Conservation (phyloP, 2,329 filamentous ascomycete genomes). For the Fusarium setosum region DNA sequence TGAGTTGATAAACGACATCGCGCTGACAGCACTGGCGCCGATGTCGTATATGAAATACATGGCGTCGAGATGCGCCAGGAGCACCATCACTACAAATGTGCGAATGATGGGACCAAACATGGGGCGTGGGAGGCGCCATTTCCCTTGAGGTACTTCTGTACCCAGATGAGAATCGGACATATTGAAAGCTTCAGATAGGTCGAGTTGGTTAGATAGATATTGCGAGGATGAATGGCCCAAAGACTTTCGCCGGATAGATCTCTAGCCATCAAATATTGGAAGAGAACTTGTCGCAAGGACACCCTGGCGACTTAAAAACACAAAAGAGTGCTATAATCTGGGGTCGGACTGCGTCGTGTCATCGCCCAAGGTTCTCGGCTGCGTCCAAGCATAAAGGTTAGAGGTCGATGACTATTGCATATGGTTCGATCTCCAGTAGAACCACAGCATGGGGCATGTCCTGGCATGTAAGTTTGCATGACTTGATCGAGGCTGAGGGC, state of each 20-base stretch:
- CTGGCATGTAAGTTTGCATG: too few species aligned
- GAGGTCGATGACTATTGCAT: too few species aligned
- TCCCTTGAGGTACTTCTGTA: not conserved
- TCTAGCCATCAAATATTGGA: not conserved
- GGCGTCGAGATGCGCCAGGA: conserved; percentile 15
- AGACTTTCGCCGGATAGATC: not conserved
- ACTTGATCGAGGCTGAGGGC: too few species aligned
- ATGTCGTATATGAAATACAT: conserved; percentile 17
- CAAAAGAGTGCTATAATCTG: not conserved
- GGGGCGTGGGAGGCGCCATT: conserved; percentile 18
- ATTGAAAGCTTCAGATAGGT: not conserved
- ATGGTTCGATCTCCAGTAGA: too few species aligned
- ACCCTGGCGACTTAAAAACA: not conserved
- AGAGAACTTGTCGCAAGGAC: not conserved
- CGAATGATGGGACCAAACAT: conserved; percentile 10
- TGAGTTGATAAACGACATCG: not conserved
- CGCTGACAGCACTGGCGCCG: not conserved
- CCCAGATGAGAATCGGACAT: too few species aligned
- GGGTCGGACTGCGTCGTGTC: not conserved
- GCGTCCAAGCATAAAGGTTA: not conserved
- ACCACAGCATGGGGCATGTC: too few species aligned
- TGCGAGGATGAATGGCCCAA: not conserved
- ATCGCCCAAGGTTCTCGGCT: not conserved
- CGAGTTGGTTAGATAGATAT: not conserved
- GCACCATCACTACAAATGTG: conserved; percentile 8